phyloP scores from a whole-genome alignment of 352 stramenopile species.

The Globisporangium viniferum region DNA sequence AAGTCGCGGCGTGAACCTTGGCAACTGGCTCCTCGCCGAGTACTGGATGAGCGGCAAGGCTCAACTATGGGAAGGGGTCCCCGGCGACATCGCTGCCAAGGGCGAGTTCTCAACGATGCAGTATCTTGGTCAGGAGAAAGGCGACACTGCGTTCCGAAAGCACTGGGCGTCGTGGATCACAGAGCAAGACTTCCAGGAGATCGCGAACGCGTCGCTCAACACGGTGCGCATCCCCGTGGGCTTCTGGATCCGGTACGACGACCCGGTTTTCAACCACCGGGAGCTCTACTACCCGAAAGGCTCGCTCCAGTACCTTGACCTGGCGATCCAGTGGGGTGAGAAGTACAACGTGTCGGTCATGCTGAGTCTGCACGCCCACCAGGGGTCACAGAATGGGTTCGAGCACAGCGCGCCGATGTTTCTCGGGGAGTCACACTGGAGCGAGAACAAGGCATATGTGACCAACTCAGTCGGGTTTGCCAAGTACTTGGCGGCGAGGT shows the following conservation, averaged over 20 bases:
- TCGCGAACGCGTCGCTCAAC: constrained; percentile 32
- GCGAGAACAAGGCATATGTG: constrained; percentile 20
- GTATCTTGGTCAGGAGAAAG: constrained; percentile 17
- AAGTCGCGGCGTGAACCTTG: constrained; percentile 27
- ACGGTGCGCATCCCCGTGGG: constrained; percentile 43
- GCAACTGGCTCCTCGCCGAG: constrained; percentile 29
- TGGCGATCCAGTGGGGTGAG: constrained; percentile 47
- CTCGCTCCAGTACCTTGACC: constrained; percentile 50
- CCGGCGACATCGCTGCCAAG: neutral
- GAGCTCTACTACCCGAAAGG: constrained; percentile 21
- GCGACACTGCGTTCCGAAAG: constrained; percentile 19
- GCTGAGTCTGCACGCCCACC: constrained; percentile 50
- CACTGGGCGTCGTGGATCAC: constrained; percentile 30
- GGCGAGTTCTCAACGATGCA: constrained; percentile 31
- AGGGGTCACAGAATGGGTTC: constrained; percentile 55
- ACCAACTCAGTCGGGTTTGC: constrained; percentile 39
- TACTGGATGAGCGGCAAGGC: constrained; percentile 25
- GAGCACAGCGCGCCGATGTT: constrained; percentile 39
- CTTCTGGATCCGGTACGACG: constrained; percentile 41
- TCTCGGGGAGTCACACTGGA: constrained; percentile 21
- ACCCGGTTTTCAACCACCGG: constrained; percentile 4
- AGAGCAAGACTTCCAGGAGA: constrained; percentile 24
- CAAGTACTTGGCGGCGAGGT: constrained; percentile 36
- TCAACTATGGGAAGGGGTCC: constrained; percentile 15
- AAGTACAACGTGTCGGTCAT: constrained; percentile 57